Evolutionary conservation across 306 rosid species (phyloP).

Genomic region (Pueraria montana): DNA sequence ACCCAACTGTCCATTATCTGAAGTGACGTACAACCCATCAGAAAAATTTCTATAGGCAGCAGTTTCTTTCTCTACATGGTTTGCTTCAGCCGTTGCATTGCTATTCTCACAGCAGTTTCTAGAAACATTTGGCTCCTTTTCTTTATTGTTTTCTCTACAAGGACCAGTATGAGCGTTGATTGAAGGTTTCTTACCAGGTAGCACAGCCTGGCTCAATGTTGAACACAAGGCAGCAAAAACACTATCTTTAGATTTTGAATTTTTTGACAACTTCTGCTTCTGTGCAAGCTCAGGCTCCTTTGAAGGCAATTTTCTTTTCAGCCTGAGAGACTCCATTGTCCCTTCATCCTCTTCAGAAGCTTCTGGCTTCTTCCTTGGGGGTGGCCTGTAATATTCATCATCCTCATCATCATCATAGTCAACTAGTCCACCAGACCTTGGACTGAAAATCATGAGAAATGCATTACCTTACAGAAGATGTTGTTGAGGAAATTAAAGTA

Average conservation of each 20-base stretch:
- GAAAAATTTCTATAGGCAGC: slow-evolving; percentile 61
- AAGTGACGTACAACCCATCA: slow-evolving; percentile 56
- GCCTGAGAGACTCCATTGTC: slow-evolving; percentile 75
- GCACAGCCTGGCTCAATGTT: slow-evolving; percentile 77
- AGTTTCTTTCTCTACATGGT: slow-evolving; percentile 66
- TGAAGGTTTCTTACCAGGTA: slow-evolving; percentile 73
- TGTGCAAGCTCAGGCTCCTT: slow-evolving; percentile 64
- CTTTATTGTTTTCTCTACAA: slow-evolving; percentile 53
- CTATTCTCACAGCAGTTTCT: slow-evolving; percentile 56
- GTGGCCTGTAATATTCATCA: slow-evolving; percentile 88
- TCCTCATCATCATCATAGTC: slow-evolving; percentile 98
- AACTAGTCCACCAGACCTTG: slow-evolving; percentile 86
- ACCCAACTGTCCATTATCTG: slow-evolving; percentile 71
- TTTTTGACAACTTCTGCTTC: slow-evolving; percentile 72
- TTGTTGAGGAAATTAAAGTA: neutral
- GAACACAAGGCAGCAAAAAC: slow-evolving; percentile 81
- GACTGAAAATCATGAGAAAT: slow-evolving; percentile 52
- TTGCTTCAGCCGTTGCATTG: slow-evolving; percentile 52
- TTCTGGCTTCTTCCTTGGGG: slow-evolving; percentile 75
- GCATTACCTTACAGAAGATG: neutral
- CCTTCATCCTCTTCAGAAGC: slow-evolving; percentile 80
- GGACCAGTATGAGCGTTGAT: slow-evolving; percentile 48
- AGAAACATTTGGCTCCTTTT: slow-evolving; percentile 53
- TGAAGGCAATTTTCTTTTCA: slow-evolving; percentile 75
- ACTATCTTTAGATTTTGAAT: slow-evolving; percentile 68